Evolutionary conservation across 345 rosid species (phyloP), one percentile per base, ranked within the genome.

Genomic region (Salix dunnii): DNA sequence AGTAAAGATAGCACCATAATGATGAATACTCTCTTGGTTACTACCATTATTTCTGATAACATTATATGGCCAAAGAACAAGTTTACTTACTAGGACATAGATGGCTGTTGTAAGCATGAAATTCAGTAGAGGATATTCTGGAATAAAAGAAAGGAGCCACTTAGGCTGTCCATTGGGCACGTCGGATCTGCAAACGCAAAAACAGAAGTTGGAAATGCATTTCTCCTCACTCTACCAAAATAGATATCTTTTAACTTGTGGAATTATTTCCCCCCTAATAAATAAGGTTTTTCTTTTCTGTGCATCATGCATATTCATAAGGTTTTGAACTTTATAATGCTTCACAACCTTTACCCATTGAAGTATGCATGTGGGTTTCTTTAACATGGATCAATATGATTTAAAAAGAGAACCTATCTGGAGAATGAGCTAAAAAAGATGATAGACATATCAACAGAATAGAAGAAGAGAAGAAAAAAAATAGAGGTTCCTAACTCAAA

Each of bases 31-130:
- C 18, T 48, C 23, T 23, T 33, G 36, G 46, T 35, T 48, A 33
- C 40, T 43, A 30, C 17, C 23, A 13, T 13, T 62, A 27, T n/a
- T 33, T 62, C 62, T 46, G 20, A 17, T 14, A 71, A 36, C 48
- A 64, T 48, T 25, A 27, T 7, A 46, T 14, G 10, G 58, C 21
- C 31, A 21, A 33, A 42, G 74, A 42, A 55, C 63, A 53, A 4
- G 8, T 71, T 69, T 71, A 69, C 96, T 86, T 85, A 93, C 99
- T 33, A 96, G 83, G 78, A 93, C 69, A 68, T 96, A 93, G 69
- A 96, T 89, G 2, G 98, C 91, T 55, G 98, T 93, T 58, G 94
- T 93, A 81, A 93, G 94, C 98, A 96, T 90, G 85, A 96, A 96
- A 83, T 96, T 96, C 16, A 96, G 91, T 86, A 93, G 25, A 10